Percentiles rank a stretch among this genome's conserved stretches.
Conservation (phyloP, 139 green algal species). For the Ettlia oleoabundans region DNA sequence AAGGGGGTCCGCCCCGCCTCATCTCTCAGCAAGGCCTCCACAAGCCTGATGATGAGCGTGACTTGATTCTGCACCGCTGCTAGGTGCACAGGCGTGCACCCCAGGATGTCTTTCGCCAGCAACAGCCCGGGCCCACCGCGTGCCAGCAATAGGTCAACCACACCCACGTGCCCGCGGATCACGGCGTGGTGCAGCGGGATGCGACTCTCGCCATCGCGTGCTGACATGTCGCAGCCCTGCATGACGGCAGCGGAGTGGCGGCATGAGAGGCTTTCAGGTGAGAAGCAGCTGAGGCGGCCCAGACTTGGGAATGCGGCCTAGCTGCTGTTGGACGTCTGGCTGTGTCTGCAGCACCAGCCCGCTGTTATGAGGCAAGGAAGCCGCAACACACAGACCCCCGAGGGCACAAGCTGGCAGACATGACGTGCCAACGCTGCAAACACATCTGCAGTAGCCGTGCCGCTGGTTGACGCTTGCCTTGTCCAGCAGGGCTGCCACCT, state of each 20-base stretch:
- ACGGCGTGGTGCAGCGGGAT: constrained; percentile 69
- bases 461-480: constrained; percentile 24
- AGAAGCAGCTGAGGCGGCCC: no score
- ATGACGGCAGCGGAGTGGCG: no score
- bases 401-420: no score
- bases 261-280: no score
- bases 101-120: constrained; percentile 63
- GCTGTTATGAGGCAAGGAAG: no score
- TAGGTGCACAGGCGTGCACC: constrained; percentile 69
- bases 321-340: no score
- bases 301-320: no score
- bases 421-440: not conserved
- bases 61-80: constrained; percentile 72
- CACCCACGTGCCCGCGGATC: constrained; percentile 59
- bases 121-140: constrained; percentile 48
- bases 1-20: constrained; percentile 52
- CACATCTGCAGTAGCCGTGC: not conserved
- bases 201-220: constrained; percentile 54
- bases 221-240: constrained; percentile 55
- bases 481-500: constrained; percentile 42
- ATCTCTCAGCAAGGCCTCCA: constrained; percentile 60
- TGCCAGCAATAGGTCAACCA: constrained; percentile 54
- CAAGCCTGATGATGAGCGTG: constrained; percentile 62
- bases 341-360: no score
- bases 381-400: no score